Percentiles rank a stretch among this genome's conserved stretches.
Evolutionary conservation across 345 rosid genomes (phyloP).

Genomic region (Crucihimalaya himalaica): DNA sequence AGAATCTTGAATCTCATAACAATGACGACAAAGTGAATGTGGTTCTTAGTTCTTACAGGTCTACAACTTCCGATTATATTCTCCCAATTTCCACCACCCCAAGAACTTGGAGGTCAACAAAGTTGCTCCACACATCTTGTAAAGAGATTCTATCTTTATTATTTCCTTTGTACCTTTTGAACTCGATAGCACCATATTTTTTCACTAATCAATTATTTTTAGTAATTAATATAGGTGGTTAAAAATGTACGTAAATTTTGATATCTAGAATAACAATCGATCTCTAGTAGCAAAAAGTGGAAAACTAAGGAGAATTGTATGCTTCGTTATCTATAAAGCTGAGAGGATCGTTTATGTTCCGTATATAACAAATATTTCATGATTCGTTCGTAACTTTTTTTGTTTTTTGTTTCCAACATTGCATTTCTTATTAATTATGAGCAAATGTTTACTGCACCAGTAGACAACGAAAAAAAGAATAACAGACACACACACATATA

Average conservation of each 20-base stretch:
- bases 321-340: conserved; percentile 21
- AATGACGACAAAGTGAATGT: conserved; percentile 24
- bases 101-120: conserved; percentile 37
- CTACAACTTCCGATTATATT: conserved; percentile 31
- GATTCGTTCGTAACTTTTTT: not conserved
- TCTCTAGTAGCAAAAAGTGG: conserved; percentile 3
- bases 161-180: conserved; percentile 15
- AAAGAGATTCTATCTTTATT: conserved; percentile 27
- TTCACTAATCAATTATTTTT: not conserved
- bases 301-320: not conserved
- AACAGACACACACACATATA: too few relatives aligned
- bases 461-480: not conserved
- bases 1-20: conserved; percentile 33
- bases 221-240: not conserved
- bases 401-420: not conserved
- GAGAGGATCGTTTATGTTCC: not conserved
- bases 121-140: conserved; percentile 35
- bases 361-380: not conserved
- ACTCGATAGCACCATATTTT: conserved; percentile 16
- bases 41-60: conserved; percentile 33
- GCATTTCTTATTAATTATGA: not conserved
- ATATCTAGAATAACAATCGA: not conserved
- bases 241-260: not conserved
- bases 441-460: not conserved
- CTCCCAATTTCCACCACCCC: conserved; percentile 29